These are phyloP conservation scores for Aspergillus puulaauensis DNA, from an alignment of 2,329 filamentous ascomycete genomes.

Conservation along the genomic window DNA sequence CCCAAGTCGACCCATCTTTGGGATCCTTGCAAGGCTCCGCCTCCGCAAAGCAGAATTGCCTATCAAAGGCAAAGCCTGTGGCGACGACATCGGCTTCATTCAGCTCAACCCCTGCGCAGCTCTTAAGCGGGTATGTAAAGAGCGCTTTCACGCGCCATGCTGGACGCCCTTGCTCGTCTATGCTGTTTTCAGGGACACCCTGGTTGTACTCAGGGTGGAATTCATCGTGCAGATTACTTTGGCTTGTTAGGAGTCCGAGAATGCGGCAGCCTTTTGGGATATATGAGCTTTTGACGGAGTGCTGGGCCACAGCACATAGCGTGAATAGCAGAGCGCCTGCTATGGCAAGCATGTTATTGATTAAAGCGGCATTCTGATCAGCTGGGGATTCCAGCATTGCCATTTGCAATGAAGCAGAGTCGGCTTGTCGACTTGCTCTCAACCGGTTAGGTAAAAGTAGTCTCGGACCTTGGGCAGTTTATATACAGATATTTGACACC, in stretches of 20 bases:
- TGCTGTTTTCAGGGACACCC: conserved; percentile 29
- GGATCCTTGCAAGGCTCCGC: conserved; percentile 35
- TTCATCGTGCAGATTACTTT: conserved; percentile 58
- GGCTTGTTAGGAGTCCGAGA: conserved; percentile 46
- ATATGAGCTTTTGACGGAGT: not conserved
- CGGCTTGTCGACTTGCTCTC: not conserved
- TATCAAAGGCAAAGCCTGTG: conserved; percentile 74
- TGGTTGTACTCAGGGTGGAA: conserved; percentile 51
- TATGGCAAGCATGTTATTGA: not conserved
- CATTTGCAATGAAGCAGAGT: not conserved
- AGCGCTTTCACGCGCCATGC: conserved; percentile 64
- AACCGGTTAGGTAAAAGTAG: not conserved
- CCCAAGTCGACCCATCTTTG: conserved; percentile 39
- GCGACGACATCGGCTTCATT: conserved; percentile 62
- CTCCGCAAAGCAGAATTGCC: conserved; percentile 80
- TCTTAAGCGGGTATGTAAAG: conserved; percentile 80
- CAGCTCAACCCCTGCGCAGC: conserved; percentile 75
- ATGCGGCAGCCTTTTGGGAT: conserved; percentile 52
- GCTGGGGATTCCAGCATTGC: not conserved
- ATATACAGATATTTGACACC: not conserved
- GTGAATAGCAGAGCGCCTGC: not conserved
- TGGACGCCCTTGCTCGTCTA: conserved; percentile 34
- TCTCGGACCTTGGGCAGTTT: not conserved
- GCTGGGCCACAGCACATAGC: not conserved
- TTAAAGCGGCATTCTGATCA: conserved; percentile 3